These are phyloP conservation scores for Pseudozyma pruni DNA, from an alignment of 1,284 basidiomycete species.

Conservation along the genomic window DNA sequence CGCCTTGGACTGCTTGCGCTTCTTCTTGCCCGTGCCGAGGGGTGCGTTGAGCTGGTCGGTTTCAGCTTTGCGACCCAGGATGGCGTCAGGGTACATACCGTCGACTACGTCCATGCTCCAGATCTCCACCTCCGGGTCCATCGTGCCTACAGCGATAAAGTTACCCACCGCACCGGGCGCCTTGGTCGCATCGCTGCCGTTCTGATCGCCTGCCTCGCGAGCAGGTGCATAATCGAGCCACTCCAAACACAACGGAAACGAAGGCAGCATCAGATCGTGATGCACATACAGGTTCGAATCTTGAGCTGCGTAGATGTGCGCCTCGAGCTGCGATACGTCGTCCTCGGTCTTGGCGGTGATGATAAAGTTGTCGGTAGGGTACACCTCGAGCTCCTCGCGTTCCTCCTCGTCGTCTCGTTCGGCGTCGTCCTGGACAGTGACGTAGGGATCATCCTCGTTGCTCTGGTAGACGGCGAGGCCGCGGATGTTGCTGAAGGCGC, in stretches of 20 bases:
- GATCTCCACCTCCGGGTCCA: constrained; percentile 98
- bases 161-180: constrained; percentile 75
- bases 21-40: constrained; percentile 67
- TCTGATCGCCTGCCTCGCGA: constrained; percentile 36
- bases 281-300: constrained; percentile 86
- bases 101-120: constrained; percentile 96
- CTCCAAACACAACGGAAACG: constrained; percentile 97
- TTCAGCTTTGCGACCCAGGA: constrained; percentile 82
- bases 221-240: constrained; percentile 94
- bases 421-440: constrained; percentile 84
- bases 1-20: constrained; percentile 86
- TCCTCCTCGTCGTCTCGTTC: constrained; percentile 79
- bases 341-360: constrained; percentile 95
- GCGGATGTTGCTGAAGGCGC: constrained; percentile 95
- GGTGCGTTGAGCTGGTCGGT: constrained; percentile 55
- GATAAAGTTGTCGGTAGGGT: constrained; percentile 90
- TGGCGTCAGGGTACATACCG: constrained; percentile 89
- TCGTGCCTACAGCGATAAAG: constrained; percentile 94
- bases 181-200: constrained; percentile 2
- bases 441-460: constrained; percentile 95
- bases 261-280: constrained; percentile 96
- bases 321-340: constrained; percentile 92
- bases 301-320: constrained; percentile 60
- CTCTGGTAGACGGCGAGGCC: constrained; percentile 90
- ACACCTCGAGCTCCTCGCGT: constrained; percentile 87